Percentiles rank a stretch among this genome's conserved stretches.
phyloP scores from a whole-genome alignment of 2,329 filamentous ascomycete species.

The Calonectria pseudoreteaudii region DNA sequence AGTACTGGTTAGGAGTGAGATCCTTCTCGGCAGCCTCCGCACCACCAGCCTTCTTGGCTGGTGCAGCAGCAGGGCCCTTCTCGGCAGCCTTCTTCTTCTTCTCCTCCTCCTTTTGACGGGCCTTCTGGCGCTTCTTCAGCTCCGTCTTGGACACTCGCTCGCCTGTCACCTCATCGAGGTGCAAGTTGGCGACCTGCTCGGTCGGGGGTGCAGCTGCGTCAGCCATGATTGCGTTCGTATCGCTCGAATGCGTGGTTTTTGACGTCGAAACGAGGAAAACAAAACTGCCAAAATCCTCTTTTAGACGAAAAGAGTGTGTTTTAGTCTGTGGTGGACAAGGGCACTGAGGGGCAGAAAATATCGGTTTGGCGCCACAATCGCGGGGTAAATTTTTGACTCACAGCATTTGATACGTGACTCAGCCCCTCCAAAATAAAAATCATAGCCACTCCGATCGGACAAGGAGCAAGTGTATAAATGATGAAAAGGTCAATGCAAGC shows the following conservation, averaged over 20 bases:
- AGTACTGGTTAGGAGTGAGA: slow-evolving; percentile 78
- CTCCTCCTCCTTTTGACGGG: slow-evolving; percentile 85
- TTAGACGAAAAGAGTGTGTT: slow-evolving; percentile 37
- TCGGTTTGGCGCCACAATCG: slow-evolving; percentile 42
- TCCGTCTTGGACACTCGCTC: slow-evolving; percentile 87
- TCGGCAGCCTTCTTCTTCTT: slow-evolving; percentile 88
- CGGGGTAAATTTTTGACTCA: slow-evolving; percentile 44
- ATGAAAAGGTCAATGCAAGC: neutral
- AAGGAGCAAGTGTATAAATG: too few relatives aligned
- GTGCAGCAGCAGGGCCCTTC: slow-evolving; percentile 74
- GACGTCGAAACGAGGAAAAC: slow-evolving; percentile 24
- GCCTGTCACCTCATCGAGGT: slow-evolving; percentile 93
- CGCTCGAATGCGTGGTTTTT: slow-evolving; percentile 9
- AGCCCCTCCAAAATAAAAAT: slow-evolving; percentile 29
- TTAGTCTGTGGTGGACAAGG: slow-evolving; percentile 42
- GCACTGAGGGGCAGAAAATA: slow-evolving; percentile 46
- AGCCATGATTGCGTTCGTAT: slow-evolving; percentile 44
- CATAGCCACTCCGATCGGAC: neutral
- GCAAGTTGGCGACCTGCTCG: slow-evolving; percentile 75
- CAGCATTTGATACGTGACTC: slow-evolving; percentile 24
- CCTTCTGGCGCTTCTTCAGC: slow-evolving; percentile 96
- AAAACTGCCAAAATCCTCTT: slow-evolving; percentile 30
- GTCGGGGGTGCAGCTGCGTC: slow-evolving; percentile 52
- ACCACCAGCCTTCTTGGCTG: slow-evolving; percentile 56
- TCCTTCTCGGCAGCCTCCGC: slow-evolving; percentile 75